Percentiles rank a stretch among this genome's conserved stretches.
Evolutionary conservation across 257 asterid genomes (phyloP).

Genomic region (Nicotiana paniculata): DNA sequence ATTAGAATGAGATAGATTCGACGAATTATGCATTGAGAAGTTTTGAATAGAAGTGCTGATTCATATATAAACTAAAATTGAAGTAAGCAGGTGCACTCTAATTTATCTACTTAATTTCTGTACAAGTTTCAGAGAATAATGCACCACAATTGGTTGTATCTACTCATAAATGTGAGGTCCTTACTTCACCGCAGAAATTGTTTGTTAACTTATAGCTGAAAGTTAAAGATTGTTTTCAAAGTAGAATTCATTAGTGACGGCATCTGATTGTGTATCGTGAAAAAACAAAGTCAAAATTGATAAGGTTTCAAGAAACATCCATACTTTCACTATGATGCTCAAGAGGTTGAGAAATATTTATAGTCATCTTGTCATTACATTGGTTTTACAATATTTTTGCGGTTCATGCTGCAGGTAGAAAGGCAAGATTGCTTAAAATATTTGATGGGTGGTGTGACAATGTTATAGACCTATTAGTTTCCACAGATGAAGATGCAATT

Average conservation of each 20-base stretch:
- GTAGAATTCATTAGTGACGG: not conserved
- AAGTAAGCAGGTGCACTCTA: not conserved
- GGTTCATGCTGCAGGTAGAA: slow-evolving; percentile 56
- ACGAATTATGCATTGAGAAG: not conserved
- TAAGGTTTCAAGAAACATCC: not conserved
- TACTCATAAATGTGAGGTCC: not conserved
- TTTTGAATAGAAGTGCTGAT: not conserved
- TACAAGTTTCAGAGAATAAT: not conserved
- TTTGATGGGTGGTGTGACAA: slow-evolving; percentile 95
- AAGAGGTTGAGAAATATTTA: not conserved
- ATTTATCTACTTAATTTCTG: not conserved
- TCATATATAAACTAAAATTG: not conserved
- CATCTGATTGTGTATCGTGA: not conserved
- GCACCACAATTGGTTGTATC: not conserved
- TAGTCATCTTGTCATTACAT: not conserved
- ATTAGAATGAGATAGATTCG: not conserved
- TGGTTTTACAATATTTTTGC: not conserved
- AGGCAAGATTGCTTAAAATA: slow-evolving; percentile 64
- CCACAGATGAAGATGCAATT: slow-evolving; percentile 87
- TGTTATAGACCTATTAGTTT: slow-evolving; percentile 66
- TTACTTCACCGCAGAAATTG: not conserved
- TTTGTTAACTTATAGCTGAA: not conserved
- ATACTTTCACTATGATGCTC: not conserved
- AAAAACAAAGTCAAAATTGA: not conserved
- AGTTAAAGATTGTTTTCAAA: not conserved